Evolutionary conservation across 2,329 filamentous ascomycete genomes (phyloP), one percentile per base, ranked within the genome.

Genomic region (Colletotrichum scovillei): DNA sequence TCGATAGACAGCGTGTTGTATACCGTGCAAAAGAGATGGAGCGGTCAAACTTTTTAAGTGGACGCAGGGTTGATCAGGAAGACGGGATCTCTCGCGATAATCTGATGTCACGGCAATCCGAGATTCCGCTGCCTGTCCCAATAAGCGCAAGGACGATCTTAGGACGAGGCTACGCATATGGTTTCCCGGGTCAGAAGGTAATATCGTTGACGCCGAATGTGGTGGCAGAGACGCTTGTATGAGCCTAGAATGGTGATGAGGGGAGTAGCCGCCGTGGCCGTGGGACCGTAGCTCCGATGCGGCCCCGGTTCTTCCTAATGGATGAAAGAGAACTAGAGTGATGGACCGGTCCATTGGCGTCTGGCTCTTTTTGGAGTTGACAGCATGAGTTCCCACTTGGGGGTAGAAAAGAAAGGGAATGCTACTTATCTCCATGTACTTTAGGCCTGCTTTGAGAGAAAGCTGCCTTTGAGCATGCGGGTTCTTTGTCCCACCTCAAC

Each of bases 211-310:
- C 35, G 30, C 38, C 57, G 30, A 53, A 26, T 32, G 38, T n/a
- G 19, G 28, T n/a, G 32, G 49, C 19, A 63, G 30, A 63, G 53
- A 69, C 58, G 24, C 49, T 24, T 35, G 7, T 14, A 46, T 58
- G 59, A 49, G 69, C 69, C 38, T 32, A 42, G 52, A 72, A 69
- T 46, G 59, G 55, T 32, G 53, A 59, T 69, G 60, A 19, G 26
- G 19, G 22, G 55, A 52, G 30, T 66, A 69, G 46, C 60, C 53
- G 59, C 55, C 55, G 46, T 49, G 66, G 30, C 55, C n/a, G 16
- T 55, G 46, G 30, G 46, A 30, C 67, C 55, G 46, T 56, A 35
- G 42, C 66, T 35, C 60, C 26, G 49, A 60, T 19, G 24, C 26
- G 12, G 55, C 9, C 49, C 24, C 22, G n/a, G 30, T 62, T 8